Evolutionary conservation across 2,329 filamentous ascomycete genomes (phyloP), one percentile per base, ranked within the genome.

Genomic region (Cercospora sp.): DNA sequence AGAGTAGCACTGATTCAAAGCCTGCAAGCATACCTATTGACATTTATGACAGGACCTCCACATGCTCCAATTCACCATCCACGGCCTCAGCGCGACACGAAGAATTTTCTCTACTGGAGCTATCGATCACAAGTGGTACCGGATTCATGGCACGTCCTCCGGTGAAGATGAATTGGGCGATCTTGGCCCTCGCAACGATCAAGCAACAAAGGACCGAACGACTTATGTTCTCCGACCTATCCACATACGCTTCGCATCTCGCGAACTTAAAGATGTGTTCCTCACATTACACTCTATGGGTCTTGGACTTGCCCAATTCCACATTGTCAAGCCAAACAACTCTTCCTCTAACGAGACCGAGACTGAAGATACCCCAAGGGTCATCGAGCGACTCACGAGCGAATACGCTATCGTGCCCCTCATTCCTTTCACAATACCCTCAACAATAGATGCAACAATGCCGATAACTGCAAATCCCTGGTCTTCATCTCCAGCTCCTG

Each of bases 41-140:
- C 2, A 61, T 36, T 13, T 5, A 51, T 18, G n/a, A 58, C 30
- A 71, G 70, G 72, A 75, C 55, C 68, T 75, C 62, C 73, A 73
- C 51, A 74, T 68, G 62, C 72, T 74, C 23, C 72, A 74, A 48
- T 69, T 67, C 26, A 74, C 72, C 1, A 63, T 75, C 9, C 68
- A 72, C 55, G 73, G 73, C 51, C 31, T 60, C 9, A 67, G 68
- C 6, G 61, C 67, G 1, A 72, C 73, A 5, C 20, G 28, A 10
- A 31, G 31, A 16, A 48, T 69, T 6, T 58, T 69, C 9, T 16
- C 45, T 28, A 26, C 53, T 3, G 48, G 36, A 4, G 9, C 13
- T 9, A 20, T 51, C 33, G 26, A 45, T 48, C 28, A 23, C 7
- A 63, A 63, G 55, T 63, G 60, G 60, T 48, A 31, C 26, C 60